Evolutionary conservation across 371 early-diverging fungal species (phyloP).

Genomic region (Umbelopsis sp.): DNA sequence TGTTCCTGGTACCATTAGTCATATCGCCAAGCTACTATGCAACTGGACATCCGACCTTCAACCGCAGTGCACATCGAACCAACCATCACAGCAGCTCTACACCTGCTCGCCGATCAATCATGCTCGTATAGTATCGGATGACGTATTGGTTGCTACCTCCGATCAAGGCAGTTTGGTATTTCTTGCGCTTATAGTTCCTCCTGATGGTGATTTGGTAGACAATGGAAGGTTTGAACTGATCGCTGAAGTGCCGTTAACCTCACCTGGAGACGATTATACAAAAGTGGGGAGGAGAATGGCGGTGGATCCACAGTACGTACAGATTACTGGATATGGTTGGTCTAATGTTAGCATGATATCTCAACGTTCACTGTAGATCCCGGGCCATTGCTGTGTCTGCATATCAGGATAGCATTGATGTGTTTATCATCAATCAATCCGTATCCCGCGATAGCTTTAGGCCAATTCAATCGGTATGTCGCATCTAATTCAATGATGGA

Average conservation of each 20-base stretch:
- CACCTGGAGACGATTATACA: constrained; percentile 41
- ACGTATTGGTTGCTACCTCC: constrained; percentile 41
- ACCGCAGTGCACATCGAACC: not conserved
- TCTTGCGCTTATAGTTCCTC: constrained; percentile 26
- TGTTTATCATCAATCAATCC: constrained; percentile 34
- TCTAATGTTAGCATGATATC: not conserved
- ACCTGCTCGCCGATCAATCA: constrained; percentile 26
- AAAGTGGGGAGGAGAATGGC: constrained; percentile 42
- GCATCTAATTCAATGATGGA: too few relatives aligned
- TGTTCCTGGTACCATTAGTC: constrained; percentile 36
- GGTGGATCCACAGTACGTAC: constrained; percentile 44
- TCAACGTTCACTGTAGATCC: constrained; percentile 27
- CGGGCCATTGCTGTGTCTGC: constrained; percentile 46
- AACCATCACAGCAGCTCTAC: not conserved
- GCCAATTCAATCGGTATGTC: constrained; percentile 41
- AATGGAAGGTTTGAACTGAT: constrained; percentile 40
- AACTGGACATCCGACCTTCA: constrained; percentile 7
- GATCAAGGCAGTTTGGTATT: constrained; percentile 49
- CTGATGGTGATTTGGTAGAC: constrained; percentile 8
- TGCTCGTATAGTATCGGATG: constrained; percentile 32
- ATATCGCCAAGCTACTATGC: constrained; percentile 30
- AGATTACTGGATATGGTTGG: not conserved
- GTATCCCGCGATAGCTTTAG: constrained; percentile 36
- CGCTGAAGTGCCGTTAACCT: constrained; percentile 36
- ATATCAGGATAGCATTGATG: constrained; percentile 44